phyloP scores from a whole-genome alignment of 176 grass and related monocot genomes.

The Thinopyrum elongatum region DNA sequence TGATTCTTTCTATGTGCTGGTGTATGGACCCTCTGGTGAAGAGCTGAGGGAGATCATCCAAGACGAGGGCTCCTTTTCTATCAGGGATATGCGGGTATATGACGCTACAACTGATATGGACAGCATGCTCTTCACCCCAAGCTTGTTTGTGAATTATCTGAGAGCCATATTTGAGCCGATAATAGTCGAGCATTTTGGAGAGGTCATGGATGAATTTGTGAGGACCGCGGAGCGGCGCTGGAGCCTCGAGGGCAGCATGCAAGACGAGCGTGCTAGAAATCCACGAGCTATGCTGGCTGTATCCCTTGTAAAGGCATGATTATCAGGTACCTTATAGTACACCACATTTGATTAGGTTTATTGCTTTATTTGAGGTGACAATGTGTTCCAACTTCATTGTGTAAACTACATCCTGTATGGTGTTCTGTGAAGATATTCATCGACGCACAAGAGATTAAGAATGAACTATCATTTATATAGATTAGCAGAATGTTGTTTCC shows the following conservation, averaged over 20 bases:
- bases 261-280: background rate
- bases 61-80: too few species aligned
- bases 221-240: background rate
- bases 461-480: background rate
- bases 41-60: too few species aligned
- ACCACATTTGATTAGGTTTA: background rate
- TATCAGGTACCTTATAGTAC: background rate
- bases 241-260: background rate
- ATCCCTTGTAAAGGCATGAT: background rate
- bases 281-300: background rate
- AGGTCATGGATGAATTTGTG: background rate
- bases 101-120: too few species aligned
- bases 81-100: too few species aligned
- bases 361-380: background rate
- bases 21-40: too few species aligned
- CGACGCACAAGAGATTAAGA: too few species aligned
- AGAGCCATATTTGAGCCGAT: too few species aligned
- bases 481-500: background rate
- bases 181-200: too few species aligned
- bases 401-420: background rate
- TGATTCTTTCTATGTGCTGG: too few species aligned
- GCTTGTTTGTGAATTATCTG: too few species aligned
- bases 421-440: background rate
- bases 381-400: background rate
- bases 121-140: too few species aligned